These are phyloP conservation scores for Trichothecium sympodiale DNA, from an alignment of 2,329 filamentous ascomycete genomes.

Conservation along the genomic window DNA sequence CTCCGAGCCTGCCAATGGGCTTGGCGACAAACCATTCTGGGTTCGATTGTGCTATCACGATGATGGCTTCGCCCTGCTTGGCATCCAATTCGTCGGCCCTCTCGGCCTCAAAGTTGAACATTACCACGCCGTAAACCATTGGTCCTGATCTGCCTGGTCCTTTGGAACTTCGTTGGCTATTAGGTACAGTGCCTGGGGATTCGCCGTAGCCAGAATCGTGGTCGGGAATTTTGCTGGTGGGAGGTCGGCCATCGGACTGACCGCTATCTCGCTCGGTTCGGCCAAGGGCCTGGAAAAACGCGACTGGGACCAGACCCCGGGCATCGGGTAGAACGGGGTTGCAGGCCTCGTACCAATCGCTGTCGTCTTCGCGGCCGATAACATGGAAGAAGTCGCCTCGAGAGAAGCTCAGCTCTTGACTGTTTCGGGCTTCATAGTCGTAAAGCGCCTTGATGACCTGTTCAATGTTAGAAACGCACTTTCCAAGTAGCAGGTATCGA, in stretches of 20 bases:
- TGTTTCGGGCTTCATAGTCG: constrained; percentile 70
- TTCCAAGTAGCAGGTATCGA: not conserved
- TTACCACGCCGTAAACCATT: constrained; percentile 93
- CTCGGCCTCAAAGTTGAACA: constrained; percentile 94
- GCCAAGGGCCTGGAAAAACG: constrained; percentile 85
- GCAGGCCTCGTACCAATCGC: constrained; percentile 96
- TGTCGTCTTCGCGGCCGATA: constrained; percentile 87
- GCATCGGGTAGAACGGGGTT: constrained; percentile 83
- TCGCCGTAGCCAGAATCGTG: constrained; percentile 79
- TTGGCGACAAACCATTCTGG: constrained; percentile 99
- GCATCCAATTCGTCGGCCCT: constrained; percentile 92
- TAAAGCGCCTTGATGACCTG: constrained; percentile 96
- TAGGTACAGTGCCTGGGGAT: constrained; percentile 10
- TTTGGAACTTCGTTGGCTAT: constrained; percentile 12
- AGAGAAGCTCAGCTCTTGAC: constrained; percentile 78
- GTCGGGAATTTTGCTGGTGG: constrained; percentile 49
- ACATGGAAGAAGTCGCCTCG: constrained; percentile 98
- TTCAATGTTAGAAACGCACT: not conserved
- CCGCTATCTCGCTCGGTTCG: constrained; percentile 86
- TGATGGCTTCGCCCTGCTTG: constrained; percentile 90
- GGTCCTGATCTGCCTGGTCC: constrained; percentile 49
- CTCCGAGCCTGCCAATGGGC: constrained; percentile 93
- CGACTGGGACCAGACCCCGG: constrained; percentile 83
- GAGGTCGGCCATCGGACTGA: constrained; percentile 47
- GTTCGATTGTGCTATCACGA: constrained; percentile 96